Evolutionary conservation across 345 rosid species (phyloP), one percentile per base, ranked within the genome.

Genomic region (Eucalyptus rudis): DNA sequence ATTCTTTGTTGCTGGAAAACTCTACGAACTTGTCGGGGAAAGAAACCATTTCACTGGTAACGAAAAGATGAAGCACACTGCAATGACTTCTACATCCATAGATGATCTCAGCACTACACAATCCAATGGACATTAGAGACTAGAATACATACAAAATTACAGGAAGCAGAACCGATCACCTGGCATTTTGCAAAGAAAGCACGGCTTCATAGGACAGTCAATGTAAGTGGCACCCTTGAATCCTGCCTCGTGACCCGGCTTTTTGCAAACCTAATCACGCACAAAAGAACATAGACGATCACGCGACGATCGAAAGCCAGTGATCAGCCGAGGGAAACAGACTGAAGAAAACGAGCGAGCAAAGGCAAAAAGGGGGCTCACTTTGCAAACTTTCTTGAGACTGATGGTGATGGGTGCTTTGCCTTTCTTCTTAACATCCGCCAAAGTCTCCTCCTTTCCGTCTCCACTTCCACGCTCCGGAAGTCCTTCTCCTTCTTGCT

Each of bases 381-480:
- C 99, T 94, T 97, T 97, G 94, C 99, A 97, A 88, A 97, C 98
- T 95, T 94, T 98, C 96, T 94, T 94, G 90, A 98, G 98, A 90
- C 94, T 94, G 64, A 98, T 94, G 89, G 98, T 95, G 86, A 97
- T 95, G 89, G 97, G 96, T 36, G 93, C 92, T 91, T 97, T 97
- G 81, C 95, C 93, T 92, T 97, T 96, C 81, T 89, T 92, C 92
- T 93, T 94, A n/a, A 13, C 76, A 86, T 36, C 92, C 86, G 47
- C 22, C 54, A 43, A 86, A 51, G 85, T 27, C 62, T 86, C 89
- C 44, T 87, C 89, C 85, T 25, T 64, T 89, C 89, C 91, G 90
- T 90, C 92, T 89, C 87, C 91, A 86, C 90, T 87, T 88, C 87
- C 90, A 25, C 88, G 90, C 88, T 92, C 85, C 54, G 7, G 71